phyloP scores from a whole-genome alignment of 805 yeast genomes.

The Wickerhamiella dianesei region DNA sequence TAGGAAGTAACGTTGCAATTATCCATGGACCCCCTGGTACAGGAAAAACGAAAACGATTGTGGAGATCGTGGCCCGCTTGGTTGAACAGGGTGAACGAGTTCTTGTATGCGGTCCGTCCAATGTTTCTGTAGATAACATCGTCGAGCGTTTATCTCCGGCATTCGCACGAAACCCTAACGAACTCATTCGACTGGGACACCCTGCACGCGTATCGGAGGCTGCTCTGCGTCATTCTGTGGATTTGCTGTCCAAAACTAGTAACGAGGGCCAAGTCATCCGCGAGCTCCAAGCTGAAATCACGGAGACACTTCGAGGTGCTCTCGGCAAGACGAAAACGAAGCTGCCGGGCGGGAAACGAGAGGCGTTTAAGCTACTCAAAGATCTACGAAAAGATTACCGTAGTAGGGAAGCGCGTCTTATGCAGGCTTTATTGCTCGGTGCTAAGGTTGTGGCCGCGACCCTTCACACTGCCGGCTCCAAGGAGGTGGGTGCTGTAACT shows the following conservation, averaged over 20 bases:
- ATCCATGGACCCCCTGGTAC: constrained; percentile 80
- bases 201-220: constrained; percentile 68
- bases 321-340: constrained; percentile 33
- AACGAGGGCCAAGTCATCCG: constrained; percentile 47
- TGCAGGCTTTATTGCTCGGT: constrained; percentile 41
- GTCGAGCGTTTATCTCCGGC: constrained; percentile 52
- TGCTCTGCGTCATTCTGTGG: constrained; percentile 61
- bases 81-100: constrained; percentile 41
- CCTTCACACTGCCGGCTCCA: constrained; percentile 73
- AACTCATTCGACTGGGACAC: constrained; percentile 77
- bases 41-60: constrained; percentile 71
- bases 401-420: constrained; percentile 48
- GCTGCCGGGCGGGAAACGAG: constrained; percentile 37
- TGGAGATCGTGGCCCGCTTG: constrained; percentile 69
- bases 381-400: constrained; percentile 56
- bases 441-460: constrained; percentile 70
- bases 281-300: constrained; percentile 63
- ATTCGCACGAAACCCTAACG: constrained; percentile 21
- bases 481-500: constrained; percentile 45
- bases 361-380: constrained; percentile 56
- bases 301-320: constrained; percentile 41
- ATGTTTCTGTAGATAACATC: constrained; percentile 82
- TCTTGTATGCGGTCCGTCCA: constrained; percentile 87
- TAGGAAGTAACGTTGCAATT: constrained; percentile 37
- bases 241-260: constrained; percentile 46